phyloP scores from a whole-genome alignment of 208 protist species.

The Leishmania turanica region DNA sequence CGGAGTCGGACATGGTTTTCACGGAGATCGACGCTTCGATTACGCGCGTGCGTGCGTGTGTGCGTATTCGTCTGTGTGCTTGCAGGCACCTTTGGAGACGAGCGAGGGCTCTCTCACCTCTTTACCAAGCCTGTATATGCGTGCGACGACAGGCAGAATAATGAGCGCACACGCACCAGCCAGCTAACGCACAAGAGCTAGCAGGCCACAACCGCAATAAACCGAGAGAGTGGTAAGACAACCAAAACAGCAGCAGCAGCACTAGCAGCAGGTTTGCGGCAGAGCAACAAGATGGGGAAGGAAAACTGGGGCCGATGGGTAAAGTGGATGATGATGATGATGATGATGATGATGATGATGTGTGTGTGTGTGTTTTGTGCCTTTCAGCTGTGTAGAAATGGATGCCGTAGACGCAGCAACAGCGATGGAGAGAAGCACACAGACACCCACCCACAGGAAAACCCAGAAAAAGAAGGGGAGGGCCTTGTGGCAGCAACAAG shows the following conservation, averaged over 20 bases:
- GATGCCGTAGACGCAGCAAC: background rate
- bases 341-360: background rate
- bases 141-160: background rate
- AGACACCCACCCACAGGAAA: background rate
- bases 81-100: background rate
- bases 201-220: conserved; percentile 6
- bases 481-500: background rate
- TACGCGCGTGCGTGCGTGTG: background rate
- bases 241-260: background rate
- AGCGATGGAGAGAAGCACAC: background rate
- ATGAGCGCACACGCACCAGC: background rate
- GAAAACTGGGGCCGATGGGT: no score
- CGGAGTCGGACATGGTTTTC: conserved; percentile 28
- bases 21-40: background rate
- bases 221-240: background rate
- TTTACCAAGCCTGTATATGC: background rate
- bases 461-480: background rate
- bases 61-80: background rate
- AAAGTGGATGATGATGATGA: background rate
- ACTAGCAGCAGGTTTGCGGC: background rate
- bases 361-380: background rate
- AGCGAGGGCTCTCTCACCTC: background rate
- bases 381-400: background rate
- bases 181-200: background rate
- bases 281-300: background rate